Evolutionary conservation across 1,284 basidiomycete genomes (phyloP).

Genomic region (Ustilago trichophora): DNA sequence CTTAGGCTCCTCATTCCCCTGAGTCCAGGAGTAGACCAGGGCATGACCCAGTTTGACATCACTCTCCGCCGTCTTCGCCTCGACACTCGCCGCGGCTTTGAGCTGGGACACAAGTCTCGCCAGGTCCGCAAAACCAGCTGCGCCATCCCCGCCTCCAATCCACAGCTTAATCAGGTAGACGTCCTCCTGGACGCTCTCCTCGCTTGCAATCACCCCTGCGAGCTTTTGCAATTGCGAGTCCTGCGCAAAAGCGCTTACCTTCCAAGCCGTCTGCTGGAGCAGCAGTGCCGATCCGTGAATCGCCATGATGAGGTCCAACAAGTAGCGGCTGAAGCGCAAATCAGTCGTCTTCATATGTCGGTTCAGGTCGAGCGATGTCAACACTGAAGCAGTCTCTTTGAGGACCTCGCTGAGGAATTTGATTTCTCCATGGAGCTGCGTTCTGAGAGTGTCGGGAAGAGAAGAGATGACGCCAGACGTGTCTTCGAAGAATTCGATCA

Average conservation of each 20-base stretch:
- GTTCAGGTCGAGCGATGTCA: constrained; percentile 14
- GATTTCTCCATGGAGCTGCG: constrained; percentile 8
- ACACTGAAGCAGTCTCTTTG: constrained; percentile 1
- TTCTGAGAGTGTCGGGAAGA: neutral
- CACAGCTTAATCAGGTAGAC: constrained; percentile 28
- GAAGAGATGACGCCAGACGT: constrained; percentile 12
- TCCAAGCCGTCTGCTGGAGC: constrained; percentile 46
- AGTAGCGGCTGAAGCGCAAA: constrained; percentile 26
- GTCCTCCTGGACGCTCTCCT: constrained; percentile 19
- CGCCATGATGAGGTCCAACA: constrained; percentile 47
- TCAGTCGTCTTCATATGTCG: constrained; percentile 27
- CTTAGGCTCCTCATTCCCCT: neutral
- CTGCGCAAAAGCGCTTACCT: neutral
- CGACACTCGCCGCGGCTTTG: constrained; percentile 6
- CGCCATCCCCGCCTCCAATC: constrained; percentile 25
- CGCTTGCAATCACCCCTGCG: constrained; percentile 8
- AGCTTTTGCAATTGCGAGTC: constrained; percentile 14
- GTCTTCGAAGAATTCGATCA: constrained; percentile 68
- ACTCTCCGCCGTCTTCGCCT: neutral
- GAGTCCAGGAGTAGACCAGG: constrained; percentile 31
- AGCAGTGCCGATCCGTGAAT: constrained; percentile 30
- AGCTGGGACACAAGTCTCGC: constrained; percentile 23
- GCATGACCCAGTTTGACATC: constrained; percentile 30
- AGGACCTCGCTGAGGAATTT: constrained; percentile 13
- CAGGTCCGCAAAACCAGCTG: constrained; percentile 30